These are phyloP conservation scores for Iris macrosiphon DNA, from an alignment of 106 monocot genomes.

Conservation along the genomic window DNA sequence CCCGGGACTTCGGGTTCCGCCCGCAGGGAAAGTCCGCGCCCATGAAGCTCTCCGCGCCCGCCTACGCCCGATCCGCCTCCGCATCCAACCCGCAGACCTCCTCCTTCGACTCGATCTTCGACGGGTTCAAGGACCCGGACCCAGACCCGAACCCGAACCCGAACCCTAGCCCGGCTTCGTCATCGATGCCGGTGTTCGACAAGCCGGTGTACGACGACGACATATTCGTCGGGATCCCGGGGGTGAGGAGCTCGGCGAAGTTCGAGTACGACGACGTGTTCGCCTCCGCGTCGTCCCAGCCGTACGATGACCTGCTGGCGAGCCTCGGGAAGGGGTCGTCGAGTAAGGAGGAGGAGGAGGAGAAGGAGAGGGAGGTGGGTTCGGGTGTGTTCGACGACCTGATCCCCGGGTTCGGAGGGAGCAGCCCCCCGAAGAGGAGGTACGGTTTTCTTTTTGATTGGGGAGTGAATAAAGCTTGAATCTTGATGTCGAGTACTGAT, in stretches of 20 bases:
- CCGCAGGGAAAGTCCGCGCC: slow-evolving; percentile 57
- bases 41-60: slow-evolving; percentile 35
- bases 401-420: slow-evolving; percentile 70
- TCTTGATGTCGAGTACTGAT: too few species aligned
- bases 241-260: slow-evolving; percentile 36
- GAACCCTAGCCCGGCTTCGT: slow-evolving; percentile 3
- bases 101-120: slow-evolving; percentile 21
- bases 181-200: slow-evolving; percentile 39
- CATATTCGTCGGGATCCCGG: slow-evolving; percentile 63
- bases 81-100: slow-evolving; percentile 2
- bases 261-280: slow-evolving; percentile 53
- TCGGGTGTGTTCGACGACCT: slow-evolving; percentile 50
- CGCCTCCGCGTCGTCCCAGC: slow-evolving; percentile 10
- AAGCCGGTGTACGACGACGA: slow-evolving; percentile 59
- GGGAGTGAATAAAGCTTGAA: too few species aligned
- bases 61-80: slow-evolving; percentile 11
- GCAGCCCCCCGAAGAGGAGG: slow-evolving; percentile 21
- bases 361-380: slow-evolving; percentile 1
- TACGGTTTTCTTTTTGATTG: slow-evolving; percentile 3
- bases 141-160: slow-evolving; percentile 7
- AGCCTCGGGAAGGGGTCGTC: slow-evolving; percentile 25
- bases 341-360: not conserved
- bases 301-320: slow-evolving; percentile 41
- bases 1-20: slow-evolving; percentile 53
- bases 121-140: slow-evolving; percentile 15